Base-by-base conservation (phyloP, 1,139 yeast species). In the Kodamaea fungicola region DNA sequence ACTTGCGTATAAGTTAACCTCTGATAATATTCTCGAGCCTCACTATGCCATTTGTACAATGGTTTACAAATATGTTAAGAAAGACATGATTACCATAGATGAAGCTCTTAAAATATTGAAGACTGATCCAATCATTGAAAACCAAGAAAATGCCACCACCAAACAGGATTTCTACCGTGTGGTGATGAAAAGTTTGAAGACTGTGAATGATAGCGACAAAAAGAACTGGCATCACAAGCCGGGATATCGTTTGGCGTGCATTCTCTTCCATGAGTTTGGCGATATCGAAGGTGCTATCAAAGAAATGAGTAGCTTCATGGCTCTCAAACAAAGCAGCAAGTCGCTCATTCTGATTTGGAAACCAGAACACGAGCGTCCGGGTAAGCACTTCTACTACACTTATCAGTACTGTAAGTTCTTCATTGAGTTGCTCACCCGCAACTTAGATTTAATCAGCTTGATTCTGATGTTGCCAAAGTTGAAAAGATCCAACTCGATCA, bases 151-250 rank as follows among this genome's bases (percentile, higher is more conserved):
- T 13, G 30, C 32, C 4, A 10, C 24, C 2, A 33, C 50, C 71
- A 41, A 61, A 55, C 32, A 61, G 51, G 41, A 43, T 3, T 59
- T 64, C 34, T 60, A 49, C 38, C 41, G 49, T 8, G 37, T 51
- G 2, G 49, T 68, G 3, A 46, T 67, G 2, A 40, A 42, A 2
- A 54, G 67, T 16, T 53, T 71, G 12, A 55, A 50, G 28, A 59
- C 54, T 31, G 54, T 89, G 6, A 61, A 75, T 16, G 43, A 66
- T 0, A 64, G 75, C 16, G 97, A 92, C 55, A 89, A 84, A 57
- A 85, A 81, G 55, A 87, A 80, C 40, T 89, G 97, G 97, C 95
- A 89, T 37, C 98, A 92, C 52, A 76, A 85, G 38, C 95, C 97
- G 2, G 71, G 78, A 3, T 89, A 75, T 52, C 67, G 90, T 41